Base-by-base conservation (phyloP, 768 basidiomycete genomes). In the Phaffia tasmanica region DNA sequence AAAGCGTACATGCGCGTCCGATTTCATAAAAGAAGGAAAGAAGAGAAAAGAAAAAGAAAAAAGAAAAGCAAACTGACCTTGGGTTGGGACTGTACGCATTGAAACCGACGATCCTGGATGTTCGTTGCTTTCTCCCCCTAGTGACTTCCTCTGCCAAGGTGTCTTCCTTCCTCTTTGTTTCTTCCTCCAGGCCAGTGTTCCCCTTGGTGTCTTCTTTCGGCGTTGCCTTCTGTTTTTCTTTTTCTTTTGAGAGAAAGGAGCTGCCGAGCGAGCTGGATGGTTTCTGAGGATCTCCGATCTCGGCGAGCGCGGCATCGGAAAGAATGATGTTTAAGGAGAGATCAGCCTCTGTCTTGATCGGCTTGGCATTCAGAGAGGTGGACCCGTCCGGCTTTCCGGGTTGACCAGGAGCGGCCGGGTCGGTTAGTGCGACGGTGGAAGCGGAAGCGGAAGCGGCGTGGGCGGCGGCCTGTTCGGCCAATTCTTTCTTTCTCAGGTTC, bases 401-500 rank as follows among this genome's bases (percentile, higher is more conserved):
- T 35, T 23, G 58, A 25, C 58, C 58, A 16, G 25, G 32, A 23
- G 30, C 49, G 51, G 62, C 50, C 49, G 53, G 30, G 51, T 32
- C 35, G 35, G n/a, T n/a, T n/a, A n/a, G n/a, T n/a, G n/a, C n/a
- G n/a, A n/a, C n/a, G n/a, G 35, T 11, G 11, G 35, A 11, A 42
- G 4, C 11, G 35, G 35, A 4, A 11, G 35, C 35, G 35, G 35
- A 42, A 42, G 35, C 35, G 4, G 35, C 35, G 30, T 23, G 23
- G 49, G 58, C n/a, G 69, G 35, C 35, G 35, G 35, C 35, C 35
- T 42, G 65, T 56, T 63, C 69, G 30, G 63, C 70, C 59, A 51
- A 70, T 73, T 68, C 77, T 77, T 68, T 83, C 57, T 62, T 63
- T 80, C 87, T 86, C 64, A 99, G 79, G 16, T 88, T 89, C 74